phyloP scores from a whole-genome alignment of 2,329 filamentous ascomycete genomes.

The Graphilbum fragrans region DNA sequence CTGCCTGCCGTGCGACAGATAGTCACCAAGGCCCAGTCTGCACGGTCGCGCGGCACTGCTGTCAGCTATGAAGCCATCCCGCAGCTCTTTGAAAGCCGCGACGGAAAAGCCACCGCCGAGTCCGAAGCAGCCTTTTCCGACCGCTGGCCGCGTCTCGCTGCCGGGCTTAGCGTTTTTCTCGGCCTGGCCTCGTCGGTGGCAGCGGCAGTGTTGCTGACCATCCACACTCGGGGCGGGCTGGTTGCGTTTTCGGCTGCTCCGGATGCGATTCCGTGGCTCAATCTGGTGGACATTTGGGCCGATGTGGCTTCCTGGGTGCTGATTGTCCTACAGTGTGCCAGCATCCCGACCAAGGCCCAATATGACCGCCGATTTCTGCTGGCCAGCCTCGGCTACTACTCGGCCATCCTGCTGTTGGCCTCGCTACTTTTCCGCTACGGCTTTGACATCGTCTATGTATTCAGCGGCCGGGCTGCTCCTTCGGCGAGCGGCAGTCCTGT shows the following conservation, averaged over 20 bases:
- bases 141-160: constrained; percentile 13
- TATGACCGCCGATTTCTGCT: constrained; percentile 17
- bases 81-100: constrained; percentile 17
- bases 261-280: not conserved
- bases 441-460: constrained; percentile 10
- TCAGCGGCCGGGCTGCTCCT: constrained; percentile 6
- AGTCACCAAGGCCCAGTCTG: constrained; percentile 5
- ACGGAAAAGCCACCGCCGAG: constrained; percentile 20
- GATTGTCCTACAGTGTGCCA: constrained; percentile 14
- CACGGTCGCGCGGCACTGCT: constrained; percentile 1
- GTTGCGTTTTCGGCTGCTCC: not conserved
- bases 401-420: constrained; percentile 12
- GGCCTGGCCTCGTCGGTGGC: constrained; percentile 16
- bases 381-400: constrained; percentile 14
- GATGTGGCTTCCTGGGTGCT: constrained; percentile 15
- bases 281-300: constrained; percentile 9
- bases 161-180: constrained; percentile 13
- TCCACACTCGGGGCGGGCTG: not conserved
- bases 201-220: constrained; percentile 10
- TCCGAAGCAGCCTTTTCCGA: constrained; percentile 19
- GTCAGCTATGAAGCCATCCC: constrained; percentile 12
- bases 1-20: constrained; percentile 11
- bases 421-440: constrained; percentile 16
- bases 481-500: not conserved
- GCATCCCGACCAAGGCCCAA: constrained; percentile 15